These are phyloP conservation scores for Amylocystis lapponica DNA, from an alignment of 768 basidiomycete genomes.

Conservation along the genomic window DNA sequence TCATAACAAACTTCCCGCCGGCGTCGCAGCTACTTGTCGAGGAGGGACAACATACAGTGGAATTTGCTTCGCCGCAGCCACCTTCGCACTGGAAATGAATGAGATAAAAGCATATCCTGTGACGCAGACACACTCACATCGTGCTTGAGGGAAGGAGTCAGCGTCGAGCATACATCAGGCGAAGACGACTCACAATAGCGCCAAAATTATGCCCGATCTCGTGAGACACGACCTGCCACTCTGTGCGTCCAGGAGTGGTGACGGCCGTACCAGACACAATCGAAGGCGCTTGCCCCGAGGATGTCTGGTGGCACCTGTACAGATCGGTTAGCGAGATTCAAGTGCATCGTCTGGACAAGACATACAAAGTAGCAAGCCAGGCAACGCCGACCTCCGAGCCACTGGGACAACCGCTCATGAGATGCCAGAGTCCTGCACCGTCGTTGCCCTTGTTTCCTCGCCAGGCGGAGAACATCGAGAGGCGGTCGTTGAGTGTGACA, in stretches of 20 bases:
- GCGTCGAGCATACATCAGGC: neutral
- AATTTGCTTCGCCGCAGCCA: conserved; percentile 51
- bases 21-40: conserved; percentile 56
- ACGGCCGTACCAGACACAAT: conserved; percentile 79
- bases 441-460: conserved; percentile 68
- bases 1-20: conserved; percentile 74
- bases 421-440: conserved; percentile 79
- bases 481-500: conserved; percentile 57
- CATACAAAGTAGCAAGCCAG: conserved; percentile 76
- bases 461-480: conserved; percentile 81
- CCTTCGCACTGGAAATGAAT: conserved; percentile 62
- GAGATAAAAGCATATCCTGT: too few species aligned
- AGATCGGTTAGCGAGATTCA: neutral
- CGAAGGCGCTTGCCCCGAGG: conserved; percentile 40
- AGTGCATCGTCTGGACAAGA: conserved; percentile 3
- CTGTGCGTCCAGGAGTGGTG: conserved; percentile 67
- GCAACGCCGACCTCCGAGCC: conserved; percentile 85
- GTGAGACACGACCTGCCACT: conserved; percentile 81
- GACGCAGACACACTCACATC: conserved; percentile 32
- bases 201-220: conserved; percentile 89
- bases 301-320: conserved; percentile 48
- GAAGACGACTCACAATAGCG: conserved; percentile 58
- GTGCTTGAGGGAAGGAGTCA: conserved; percentile 35
- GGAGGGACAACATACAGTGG: conserved; percentile 60
- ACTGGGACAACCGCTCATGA: conserved; percentile 79